Evolutionary conservation across 192 early-diverging fungal genomes (phyloP), one percentile per base, ranked within the genome.

Genomic region (Coemansia sp.): DNA sequence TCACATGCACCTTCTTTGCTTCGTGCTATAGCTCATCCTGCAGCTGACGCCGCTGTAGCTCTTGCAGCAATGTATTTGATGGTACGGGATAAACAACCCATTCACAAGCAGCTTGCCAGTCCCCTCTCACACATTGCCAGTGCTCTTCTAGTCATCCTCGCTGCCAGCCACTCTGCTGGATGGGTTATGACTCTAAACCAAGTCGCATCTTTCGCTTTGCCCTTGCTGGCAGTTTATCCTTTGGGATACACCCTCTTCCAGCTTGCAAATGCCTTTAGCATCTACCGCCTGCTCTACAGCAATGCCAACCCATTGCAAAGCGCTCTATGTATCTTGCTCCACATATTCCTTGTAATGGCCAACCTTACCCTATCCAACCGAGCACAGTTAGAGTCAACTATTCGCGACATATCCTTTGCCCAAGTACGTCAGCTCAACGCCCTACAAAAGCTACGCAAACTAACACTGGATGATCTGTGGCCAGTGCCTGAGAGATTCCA

Each of bases 381-480:
- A 38, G 33, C 13, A 8, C 46, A 49, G 10, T 12, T 78, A 29
- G 49, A 22, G 9, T 46, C 55, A 16, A 36, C 69, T 3, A 49
- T n/a, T 20, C 10, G 31, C 13, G 61, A 65, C 39, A 3, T 72
- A 1, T 31, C 68, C 1, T 72, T 55, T 41, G 52, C 24, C 3
- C 67, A 74, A 15, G 62, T 63, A 20, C 65, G 60, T 1, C 58
- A 68, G 60, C 74, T 81, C 44, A 70, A 72, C 15, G 27, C 33
- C 1, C 20, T 81, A n/a, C 47, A 50, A 43, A 65, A 33, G 40
- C 3, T 70, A 3, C 74, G 74, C 68, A 52, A 66, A 2, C 33
- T 81, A 20, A 58, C 44, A 2, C 13, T 81, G 5, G 63, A 70
- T 4, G 79, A 81, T 20, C 18, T 76, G 5, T 68, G 62, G 67